These are phyloP conservation scores for Tuber microsphaerosporum DNA, from an alignment of 495 filamentous ascomycete genomes.

Conservation along the genomic window DNA sequence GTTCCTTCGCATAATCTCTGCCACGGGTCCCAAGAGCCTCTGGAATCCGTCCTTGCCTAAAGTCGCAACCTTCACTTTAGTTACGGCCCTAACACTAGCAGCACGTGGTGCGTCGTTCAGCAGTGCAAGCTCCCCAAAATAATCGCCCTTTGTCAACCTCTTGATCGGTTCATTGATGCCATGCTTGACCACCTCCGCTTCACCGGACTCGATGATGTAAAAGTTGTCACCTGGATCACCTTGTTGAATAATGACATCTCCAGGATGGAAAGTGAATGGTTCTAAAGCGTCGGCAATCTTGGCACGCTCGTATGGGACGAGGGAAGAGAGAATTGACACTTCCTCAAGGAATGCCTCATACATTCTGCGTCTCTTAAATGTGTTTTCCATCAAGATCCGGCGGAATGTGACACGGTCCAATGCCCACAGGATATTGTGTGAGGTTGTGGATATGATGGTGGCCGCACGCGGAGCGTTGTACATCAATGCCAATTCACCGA, in stretches of 20 bases:
- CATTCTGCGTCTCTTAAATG: slow-evolving; percentile 89
- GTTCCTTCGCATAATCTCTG: slow-evolving; percentile 86
- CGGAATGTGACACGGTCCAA: slow-evolving; percentile 94
- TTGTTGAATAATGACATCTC: slow-evolving; percentile 76
- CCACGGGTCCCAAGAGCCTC: slow-evolving; percentile 82
- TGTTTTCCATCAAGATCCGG: slow-evolving; percentile 95
- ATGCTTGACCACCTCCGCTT: slow-evolving; percentile 75
- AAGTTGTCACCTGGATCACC: slow-evolving; percentile 89
- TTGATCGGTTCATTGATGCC: slow-evolving; percentile 61
- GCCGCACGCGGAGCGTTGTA: slow-evolving; percentile 98
- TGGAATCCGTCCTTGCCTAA: slow-evolving; percentile 92
- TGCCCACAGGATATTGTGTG: slow-evolving; percentile 78
- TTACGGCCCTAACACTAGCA: slow-evolving; percentile 75
- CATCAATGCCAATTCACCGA: slow-evolving; percentile 95
- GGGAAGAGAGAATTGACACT: slow-evolving; percentile 73
- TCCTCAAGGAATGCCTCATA: slow-evolving; percentile 98
- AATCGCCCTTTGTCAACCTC: slow-evolving; percentile 80
- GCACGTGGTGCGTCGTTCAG: slow-evolving; percentile 88
- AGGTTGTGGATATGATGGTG: slow-evolving; percentile 77
- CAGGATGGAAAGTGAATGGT: slow-evolving; percentile 75
- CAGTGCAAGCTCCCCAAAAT: slow-evolving; percentile 91
- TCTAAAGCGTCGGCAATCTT: slow-evolving; percentile 97
- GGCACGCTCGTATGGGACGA: slow-evolving; percentile 83
- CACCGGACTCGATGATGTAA: slow-evolving; percentile 81
- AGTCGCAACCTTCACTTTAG: slow-evolving; percentile 87